A percentile compares a stretch with the other conserved stretches of the same genome.
phyloP scores from a whole-genome alignment of 2,329 filamentous ascomycete genomes.

The Epichloe aotearoae region DNA sequence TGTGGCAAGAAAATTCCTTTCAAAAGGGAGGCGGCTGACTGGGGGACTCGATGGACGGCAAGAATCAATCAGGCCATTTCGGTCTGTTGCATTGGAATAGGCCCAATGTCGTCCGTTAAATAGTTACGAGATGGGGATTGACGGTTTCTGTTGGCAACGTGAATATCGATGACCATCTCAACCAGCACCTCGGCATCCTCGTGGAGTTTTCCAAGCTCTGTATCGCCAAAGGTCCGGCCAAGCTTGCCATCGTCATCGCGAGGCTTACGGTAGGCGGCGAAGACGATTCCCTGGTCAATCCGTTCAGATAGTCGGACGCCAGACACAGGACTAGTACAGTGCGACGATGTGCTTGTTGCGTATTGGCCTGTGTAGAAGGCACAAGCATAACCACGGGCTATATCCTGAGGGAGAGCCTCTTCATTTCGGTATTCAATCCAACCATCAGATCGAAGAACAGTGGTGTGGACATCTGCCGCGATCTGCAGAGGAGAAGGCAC shows the following conservation, averaged over 20 bases:
- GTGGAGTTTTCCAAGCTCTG: constrained; percentile 32
- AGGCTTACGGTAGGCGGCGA: constrained; percentile 41
- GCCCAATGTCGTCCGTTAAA: constrained; percentile 24
- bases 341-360: constrained; percentile 14
- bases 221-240: constrained; percentile 20
- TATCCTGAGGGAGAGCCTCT: constrained; percentile 27
- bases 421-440: constrained; percentile 41
- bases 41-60: no score
- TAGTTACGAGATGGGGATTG: constrained; percentile 14
- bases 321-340: constrained; percentile 14
- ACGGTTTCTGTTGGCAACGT: constrained; percentile 25
- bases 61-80: constrained; percentile 3
- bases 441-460: constrained; percentile 32
- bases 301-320: constrained; percentile 11
- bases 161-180: constrained; percentile 37
- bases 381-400: constrained; percentile 38
- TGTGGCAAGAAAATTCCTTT: no score
- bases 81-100: constrained; percentile 20
- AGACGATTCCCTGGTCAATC: constrained; percentile 40
- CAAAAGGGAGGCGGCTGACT: no score
- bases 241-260: constrained; percentile 23
- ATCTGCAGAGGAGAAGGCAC: constrained; percentile 40
- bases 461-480: constrained; percentile 33
- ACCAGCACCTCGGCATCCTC: constrained; percentile 39
- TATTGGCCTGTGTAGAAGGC: constrained; percentile 36